Base-by-base conservation (phyloP, 257 asterid genomes). In the Lavandula angustifolia region DNA sequence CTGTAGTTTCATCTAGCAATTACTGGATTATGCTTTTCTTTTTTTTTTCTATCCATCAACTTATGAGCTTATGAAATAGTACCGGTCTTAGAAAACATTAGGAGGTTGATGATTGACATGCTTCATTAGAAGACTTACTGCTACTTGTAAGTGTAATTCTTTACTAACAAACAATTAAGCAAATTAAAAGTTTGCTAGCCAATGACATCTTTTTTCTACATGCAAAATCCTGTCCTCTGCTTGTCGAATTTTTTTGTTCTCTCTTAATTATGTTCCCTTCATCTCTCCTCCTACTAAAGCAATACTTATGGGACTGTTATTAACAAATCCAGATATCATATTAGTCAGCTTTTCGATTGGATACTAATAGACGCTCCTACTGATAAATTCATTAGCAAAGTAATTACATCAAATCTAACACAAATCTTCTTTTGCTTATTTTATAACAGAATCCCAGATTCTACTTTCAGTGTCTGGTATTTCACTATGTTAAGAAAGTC, bases 401-500 rank as follows among this genome's bases (percentile, higher is more conserved):
- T 50, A 42, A 50, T n/a, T 34, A 29, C 33, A 47, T 10, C 41
- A 52, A 40, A 54, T 52, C 41, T 41, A 42, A 54, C 11, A 38
- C 35, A 33, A 51, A n/a, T 64, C 53, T 52, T 13, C 41, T 66
- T 47, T 38, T 42, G 14, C 27, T 11, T 48, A 40, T 37, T 41
- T 38, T 60, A 17, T 49, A 42, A 54, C 9, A 0, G 38, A 44
- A 3, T 9, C 10, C 38, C 48, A 42, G 13, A 40, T 41, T 66
- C 71, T 66, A 66, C 55, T 16, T 29, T 61, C 31, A 61, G 44
- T 4, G 43, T 32, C 27, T 43, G 13, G 54, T 48, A 61, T 61
- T 22, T 58, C 34, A 38, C 35, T 4, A 66, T 14, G 16, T 41
- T 42, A 42, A 29, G 22, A 55, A 66, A 66, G 37, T 42, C 71